Evolutionary conservation across 2,329 filamentous ascomycete species (phyloP).

Genomic region (Phaeosphaeria sp.): DNA sequence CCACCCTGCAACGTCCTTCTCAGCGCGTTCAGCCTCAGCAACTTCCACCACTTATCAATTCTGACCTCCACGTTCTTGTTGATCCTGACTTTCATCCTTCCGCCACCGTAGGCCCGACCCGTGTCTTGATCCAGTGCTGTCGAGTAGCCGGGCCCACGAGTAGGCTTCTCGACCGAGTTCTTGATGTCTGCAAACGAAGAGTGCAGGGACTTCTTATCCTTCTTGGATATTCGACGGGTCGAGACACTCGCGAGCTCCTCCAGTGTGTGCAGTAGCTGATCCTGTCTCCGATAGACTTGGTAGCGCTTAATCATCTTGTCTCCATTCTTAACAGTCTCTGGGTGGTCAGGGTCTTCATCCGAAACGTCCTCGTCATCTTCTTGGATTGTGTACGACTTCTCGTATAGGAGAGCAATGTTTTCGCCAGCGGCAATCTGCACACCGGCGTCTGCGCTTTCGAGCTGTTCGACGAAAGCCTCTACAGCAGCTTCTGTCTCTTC

Average conservation of each 20-base stretch:
- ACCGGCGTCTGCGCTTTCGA: conserved; percentile 73
- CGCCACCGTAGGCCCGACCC: conserved; percentile 64
- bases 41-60: conserved; percentile 78
- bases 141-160: conserved; percentile 69
- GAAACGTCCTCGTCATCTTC: conserved; percentile 63
- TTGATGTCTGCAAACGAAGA: conserved; percentile 70
- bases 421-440: conserved; percentile 80
- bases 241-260: conserved; percentile 66
- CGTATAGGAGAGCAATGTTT: conserved; percentile 83
- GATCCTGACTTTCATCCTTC: conserved; percentile 65
- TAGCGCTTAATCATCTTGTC: conserved; percentile 66
- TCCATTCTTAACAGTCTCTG: conserved; percentile 33
- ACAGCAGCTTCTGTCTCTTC: conserved; percentile 74
- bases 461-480: conserved; percentile 83
- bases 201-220: conserved; percentile 71
- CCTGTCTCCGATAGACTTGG: conserved; percentile 69
- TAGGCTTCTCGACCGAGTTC: conserved; percentile 70
- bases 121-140: conserved; percentile 68
- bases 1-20: conserved; percentile 63
- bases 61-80: conserved; percentile 65
- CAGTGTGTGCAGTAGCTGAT: conserved; percentile 66
- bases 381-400: conserved; percentile 68
- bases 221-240: conserved; percentile 68
- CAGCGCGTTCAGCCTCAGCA: conserved; percentile 67
- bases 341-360: conserved; percentile 48